phyloP scores from a whole-genome alignment of 2,329 filamentous ascomycete species.

The Rutstroemia sp. region DNA sequence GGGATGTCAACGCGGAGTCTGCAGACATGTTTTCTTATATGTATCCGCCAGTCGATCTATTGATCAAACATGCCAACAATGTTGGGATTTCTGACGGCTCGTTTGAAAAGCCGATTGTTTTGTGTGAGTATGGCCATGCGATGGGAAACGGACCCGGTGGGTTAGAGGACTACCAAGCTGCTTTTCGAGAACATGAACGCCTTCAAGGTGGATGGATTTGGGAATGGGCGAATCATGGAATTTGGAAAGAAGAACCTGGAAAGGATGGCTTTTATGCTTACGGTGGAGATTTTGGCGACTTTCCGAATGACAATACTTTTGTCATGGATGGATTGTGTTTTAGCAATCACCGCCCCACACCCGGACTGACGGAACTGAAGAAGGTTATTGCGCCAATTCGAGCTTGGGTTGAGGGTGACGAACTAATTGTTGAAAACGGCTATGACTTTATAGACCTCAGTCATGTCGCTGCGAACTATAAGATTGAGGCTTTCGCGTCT shows the following conservation, averaged over 20 bases:
- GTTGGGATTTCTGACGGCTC: constrained; percentile 38
- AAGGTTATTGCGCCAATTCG: constrained; percentile 49
- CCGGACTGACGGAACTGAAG: constrained; percentile 49
- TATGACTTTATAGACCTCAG: constrained; percentile 48
- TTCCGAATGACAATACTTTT: constrained; percentile 52
- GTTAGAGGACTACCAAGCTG: constrained; percentile 59
- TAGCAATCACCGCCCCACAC: constrained; percentile 47
- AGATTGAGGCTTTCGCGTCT: constrained; percentile 36
- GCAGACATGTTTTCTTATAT: constrained; percentile 50
- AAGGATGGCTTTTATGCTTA: constrained; percentile 46
- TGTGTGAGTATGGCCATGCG: constrained; percentile 53
- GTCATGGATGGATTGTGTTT: constrained; percentile 54
- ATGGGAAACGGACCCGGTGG: constrained; percentile 71
- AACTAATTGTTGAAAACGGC: constrained; percentile 34
- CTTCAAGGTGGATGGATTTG: constrained; percentile 42
- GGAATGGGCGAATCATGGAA: constrained; percentile 58
- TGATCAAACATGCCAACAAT: constrained; percentile 30
- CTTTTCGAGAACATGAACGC: constrained; percentile 37
- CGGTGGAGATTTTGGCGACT: constrained; percentile 55
- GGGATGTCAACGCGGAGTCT: constrained; percentile 41
- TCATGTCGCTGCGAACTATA: constrained; percentile 39
- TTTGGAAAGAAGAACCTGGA: constrained; percentile 37
- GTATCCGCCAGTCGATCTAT: constrained; percentile 43
- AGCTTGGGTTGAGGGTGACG: constrained; percentile 31
- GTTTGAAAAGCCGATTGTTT: constrained; percentile 46